A percentile compares a stretch with the other conserved stretches of the same genome.
phyloP scores from a whole-genome alignment of 495 filamentous ascomycete species.

The Lindgomyces ingoldianus region DNA sequence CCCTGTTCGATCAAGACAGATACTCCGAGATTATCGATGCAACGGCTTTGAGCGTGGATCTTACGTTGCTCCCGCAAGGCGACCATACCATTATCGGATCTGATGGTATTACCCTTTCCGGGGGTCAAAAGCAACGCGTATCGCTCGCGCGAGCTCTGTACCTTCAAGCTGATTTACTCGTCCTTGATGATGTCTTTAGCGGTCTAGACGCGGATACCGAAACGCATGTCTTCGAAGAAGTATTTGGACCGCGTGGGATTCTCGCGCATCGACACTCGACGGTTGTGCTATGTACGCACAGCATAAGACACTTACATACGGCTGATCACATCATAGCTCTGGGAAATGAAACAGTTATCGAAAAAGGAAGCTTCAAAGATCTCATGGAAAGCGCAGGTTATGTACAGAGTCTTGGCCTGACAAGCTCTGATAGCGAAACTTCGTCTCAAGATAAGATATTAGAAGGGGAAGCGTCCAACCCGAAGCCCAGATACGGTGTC shows the following conservation, averaged over 20 bases:
- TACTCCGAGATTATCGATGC: slow-evolving; percentile 61
- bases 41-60: slow-evolving; percentile 59
- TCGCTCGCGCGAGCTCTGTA: slow-evolving; percentile 57
- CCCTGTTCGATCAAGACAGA: slow-evolving; percentile 47
- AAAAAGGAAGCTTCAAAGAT: slow-evolving; percentile 77
- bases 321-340: slow-evolving; percentile 95
- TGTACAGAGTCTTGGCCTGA: too few relatives aligned
- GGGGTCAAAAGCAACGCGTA: slow-evolving; percentile 66
- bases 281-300: slow-evolving; percentile 86
- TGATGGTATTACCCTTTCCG: slow-evolving; percentile 65
- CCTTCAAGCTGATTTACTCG: slow-evolving; percentile 85
- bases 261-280: slow-evolving; percentile 70
- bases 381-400: slow-evolving; percentile 61
- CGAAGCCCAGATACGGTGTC: too few relatives aligned
- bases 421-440: background rate
- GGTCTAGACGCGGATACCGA: slow-evolving; percentile 93
- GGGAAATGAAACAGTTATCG: slow-evolving; percentile 77
- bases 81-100: slow-evolving; percentile 85
- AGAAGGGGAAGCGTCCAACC: too few relatives aligned
- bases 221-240: slow-evolving; percentile 71
- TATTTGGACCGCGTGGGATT: slow-evolving; percentile 42
- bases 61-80: slow-evolving; percentile 75
- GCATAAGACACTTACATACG: slow-evolving; percentile 84
- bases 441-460: too few relatives aligned
- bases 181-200: slow-evolving; percentile 91